Conservation (phyloP, 805 yeast genomes). For the Starmerella khaoyaiensis region DNA sequence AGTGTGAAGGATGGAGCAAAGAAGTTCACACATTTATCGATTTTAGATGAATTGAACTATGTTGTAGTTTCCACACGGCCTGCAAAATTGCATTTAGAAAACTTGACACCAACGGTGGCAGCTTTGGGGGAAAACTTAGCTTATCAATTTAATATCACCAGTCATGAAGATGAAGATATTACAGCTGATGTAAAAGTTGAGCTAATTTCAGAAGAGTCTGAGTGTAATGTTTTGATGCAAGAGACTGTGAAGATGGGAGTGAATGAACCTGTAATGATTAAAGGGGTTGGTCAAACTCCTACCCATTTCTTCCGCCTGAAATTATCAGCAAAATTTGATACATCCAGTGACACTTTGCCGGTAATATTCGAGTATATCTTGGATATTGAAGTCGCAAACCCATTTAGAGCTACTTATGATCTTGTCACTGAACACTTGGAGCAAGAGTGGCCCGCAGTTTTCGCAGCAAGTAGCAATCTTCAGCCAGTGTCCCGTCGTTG, state of each 20-base stretch:
- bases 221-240: background rate
- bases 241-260: background rate
- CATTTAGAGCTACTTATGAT: constrained; percentile 29
- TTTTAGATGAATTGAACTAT: constrained; percentile 2
- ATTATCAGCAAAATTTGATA: constrained; percentile 14
- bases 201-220: background rate
- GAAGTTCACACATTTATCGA: constrained; percentile 10
- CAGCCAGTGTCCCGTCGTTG: constrained; percentile 28
- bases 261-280: background rate
- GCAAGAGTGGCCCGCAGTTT: constrained; percentile 30
- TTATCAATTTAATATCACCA: constrained; percentile 16
- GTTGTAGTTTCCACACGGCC: constrained; percentile 24
- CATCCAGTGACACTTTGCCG: constrained; percentile 22
- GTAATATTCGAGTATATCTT: constrained; percentile 19
- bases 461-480: constrained; percentile 23
- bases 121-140: constrained; percentile 23
- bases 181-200: constrained; percentile 10
- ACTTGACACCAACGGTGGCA: constrained; percentile 17
- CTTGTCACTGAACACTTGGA: constrained; percentile 27
- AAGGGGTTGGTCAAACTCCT: constrained; percentile 12
- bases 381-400: constrained; percentile 26
- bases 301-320: constrained; percentile 9
- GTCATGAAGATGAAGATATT: constrained; percentile 23
- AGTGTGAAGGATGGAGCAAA: background rate
- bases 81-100: constrained; percentile 19